Evolutionary conservation across 805 yeast species (phyloP), one percentile per base, ranked within the genome.

Genomic region (Wickerhamomyces ciferrii): DNA sequence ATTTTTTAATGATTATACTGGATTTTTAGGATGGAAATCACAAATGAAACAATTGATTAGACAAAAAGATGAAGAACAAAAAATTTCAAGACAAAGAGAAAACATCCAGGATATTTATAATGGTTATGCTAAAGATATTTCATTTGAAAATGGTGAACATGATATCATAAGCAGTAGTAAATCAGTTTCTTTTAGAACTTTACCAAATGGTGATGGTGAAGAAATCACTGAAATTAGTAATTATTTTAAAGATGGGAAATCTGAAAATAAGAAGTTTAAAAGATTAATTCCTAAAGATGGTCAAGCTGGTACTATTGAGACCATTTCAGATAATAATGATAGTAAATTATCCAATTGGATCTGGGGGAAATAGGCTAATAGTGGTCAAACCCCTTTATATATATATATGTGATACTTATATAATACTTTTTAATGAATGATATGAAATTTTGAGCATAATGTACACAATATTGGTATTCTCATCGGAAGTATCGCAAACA

Each of bases 1-100:
- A 8, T 87, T 75, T 63, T 90, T 88, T 69, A 70, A 71, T 21
- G 83, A 78, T 44, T 83, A 77, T 61, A 79, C 80, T 24, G 84
- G 79, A 32, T 79, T 75, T 50, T 64, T 90, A 59, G 76, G 76
- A 47, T 89, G 94, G 91, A 77, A 74, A 55, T 62, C 72, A n/a
- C 67, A 71, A 37, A 80, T 81, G 79, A 71, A 66, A 43, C 69
- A 71, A 45, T 55, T 71, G n/a, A 56, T 70, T n/a, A 69, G 66
- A 44, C 56, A 63, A 42, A 70, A 72, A 50, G 68, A 72, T 50
- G 48, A 48, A 35, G 43, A 53, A 31, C 40, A 42, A 18, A 46
- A 53, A 27, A 17, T 45, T 3, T 42, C 42, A 31, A 48, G 44
- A 11, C 53, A 58, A 41, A 47, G 45, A 7, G 48, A 51, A 24